Evolutionary conservation across 306 rosid species (phyloP), one percentile per base, ranked within the genome.

Genomic region (Prosopis cineraria): DNA sequence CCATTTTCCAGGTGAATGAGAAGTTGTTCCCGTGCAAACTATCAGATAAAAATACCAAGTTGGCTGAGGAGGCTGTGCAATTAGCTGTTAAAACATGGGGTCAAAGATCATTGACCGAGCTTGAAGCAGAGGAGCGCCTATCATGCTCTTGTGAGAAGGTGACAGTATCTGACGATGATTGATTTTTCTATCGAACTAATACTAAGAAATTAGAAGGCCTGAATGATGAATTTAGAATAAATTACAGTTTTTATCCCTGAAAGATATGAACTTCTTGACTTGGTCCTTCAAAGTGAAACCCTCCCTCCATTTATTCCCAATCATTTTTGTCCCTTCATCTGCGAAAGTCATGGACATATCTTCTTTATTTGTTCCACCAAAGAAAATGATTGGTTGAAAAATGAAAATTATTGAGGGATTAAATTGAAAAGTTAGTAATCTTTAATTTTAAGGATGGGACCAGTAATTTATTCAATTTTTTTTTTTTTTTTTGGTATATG

Each of bases 71-170:
- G 79, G 89, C 96, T 43, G 93, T 91, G 68, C 88, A 92, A 63
- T 84, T 95, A 64, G 98, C 98, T 75, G 91, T 88, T 43, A 84
- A 89, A 78, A 91, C 86, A 64, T 95, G 98, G 98, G 98, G 98
- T 62, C 88, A 80, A 78, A 89, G 89, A 79, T 95, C 98, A 69
- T 84, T 95, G 76, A 91, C 92, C 20, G 98, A 92, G 84, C 97
- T 95, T 75, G 98, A 95, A 82, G 97, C 97, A 25, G 98, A 95
- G 89, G 98, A 95, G 85, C 97, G 98, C 62, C 91, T 95, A 62
- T 95, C 98, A 73, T 95, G 86, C 89, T 86, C 93, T 74, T 91
- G 96, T 78, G 99, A 95, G 81, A 95, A 95, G 93, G 99, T 95
- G 73, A 82, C 47, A 48, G 43, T 34, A 53, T 76, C 47, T 50